phyloP scores from a whole-genome alignment of 306 rosid species.

The Acmispon strigosus region DNA sequence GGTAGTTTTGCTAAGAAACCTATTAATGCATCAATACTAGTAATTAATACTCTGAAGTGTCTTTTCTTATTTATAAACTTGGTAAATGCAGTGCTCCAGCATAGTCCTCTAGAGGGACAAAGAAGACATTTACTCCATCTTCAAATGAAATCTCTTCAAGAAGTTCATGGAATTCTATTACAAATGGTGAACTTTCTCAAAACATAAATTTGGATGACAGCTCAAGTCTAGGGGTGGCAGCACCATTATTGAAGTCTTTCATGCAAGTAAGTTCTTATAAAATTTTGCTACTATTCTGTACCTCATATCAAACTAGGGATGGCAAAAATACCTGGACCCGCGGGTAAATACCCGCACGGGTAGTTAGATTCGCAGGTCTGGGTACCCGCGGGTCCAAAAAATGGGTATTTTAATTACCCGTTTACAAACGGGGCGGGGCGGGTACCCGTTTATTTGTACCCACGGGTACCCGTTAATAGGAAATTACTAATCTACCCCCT shows the following conservation, averaged over 20 bases:
- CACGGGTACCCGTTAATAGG: no score
- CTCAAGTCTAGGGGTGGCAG: constrained; percentile 83
- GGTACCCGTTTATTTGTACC: no score
- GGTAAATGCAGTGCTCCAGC: constrained; percentile 77
- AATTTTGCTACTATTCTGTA: not conserved
- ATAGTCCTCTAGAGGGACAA: constrained; percentile 80
- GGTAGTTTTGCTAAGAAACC: constrained; percentile 5
- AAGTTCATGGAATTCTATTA: constrained; percentile 74
- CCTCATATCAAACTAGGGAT: not conserved
- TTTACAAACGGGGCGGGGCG: no score
- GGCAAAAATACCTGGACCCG: no score
- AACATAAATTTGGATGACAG: constrained; percentile 73
- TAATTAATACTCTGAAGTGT: not conserved
- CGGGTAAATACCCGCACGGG: no score
- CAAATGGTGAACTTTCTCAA: constrained; percentile 72
- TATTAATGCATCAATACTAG: not conserved
- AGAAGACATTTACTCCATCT: constrained; percentile 58
- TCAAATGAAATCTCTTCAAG: constrained; percentile 62
- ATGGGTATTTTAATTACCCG: no score
- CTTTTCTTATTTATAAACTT: constrained; percentile 14
- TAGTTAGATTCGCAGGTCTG: no score
- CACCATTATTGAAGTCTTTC: constrained; percentile 89
- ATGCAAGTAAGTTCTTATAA: constrained; percentile 61
- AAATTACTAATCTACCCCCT: no score
- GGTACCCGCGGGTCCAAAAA: no score